These are phyloP conservation scores for Phaffomyces antillensis DNA, from an alignment of 805 yeast genomes.

Conservation along the genomic window DNA sequence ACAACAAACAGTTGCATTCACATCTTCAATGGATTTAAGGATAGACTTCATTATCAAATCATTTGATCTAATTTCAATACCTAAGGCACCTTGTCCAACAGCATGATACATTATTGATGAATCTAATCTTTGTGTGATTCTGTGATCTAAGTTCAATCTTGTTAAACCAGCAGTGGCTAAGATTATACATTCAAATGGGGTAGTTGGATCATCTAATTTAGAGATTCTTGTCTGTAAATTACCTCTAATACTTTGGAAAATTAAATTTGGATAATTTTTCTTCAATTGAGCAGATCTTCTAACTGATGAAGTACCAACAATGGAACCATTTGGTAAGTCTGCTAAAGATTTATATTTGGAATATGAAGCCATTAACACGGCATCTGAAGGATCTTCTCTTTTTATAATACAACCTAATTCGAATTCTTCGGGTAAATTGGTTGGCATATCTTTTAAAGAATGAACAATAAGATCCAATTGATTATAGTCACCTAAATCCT, in stretches of 20 bases:
- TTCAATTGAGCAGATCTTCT: constrained; percentile 89
- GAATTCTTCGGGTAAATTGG: constrained; percentile 81
- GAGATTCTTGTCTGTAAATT: constrained; percentile 69
- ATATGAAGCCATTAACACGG: constrained; percentile 64
- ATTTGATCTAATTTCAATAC: constrained; percentile 75
- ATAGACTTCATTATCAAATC: constrained; percentile 55
- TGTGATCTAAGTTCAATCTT: constrained; percentile 60
- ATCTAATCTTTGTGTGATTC: constrained; percentile 69
- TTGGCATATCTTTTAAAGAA: constrained; percentile 90
- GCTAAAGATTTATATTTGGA: constrained; percentile 55
- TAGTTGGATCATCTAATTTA: constrained; percentile 69
- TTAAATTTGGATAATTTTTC: constrained; percentile 67
- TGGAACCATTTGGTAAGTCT: constrained; percentile 78
- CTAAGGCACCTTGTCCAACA: constrained; percentile 98
- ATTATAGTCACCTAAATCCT: constrained; percentile 53
- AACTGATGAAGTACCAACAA: constrained; percentile 92
- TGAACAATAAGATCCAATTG: constrained; percentile 87
- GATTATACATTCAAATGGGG: constrained; percentile 65
- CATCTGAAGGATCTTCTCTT: constrained; percentile 93
- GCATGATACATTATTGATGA: constrained; percentile 87
- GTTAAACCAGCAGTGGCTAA: constrained; percentile 90
- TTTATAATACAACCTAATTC: constrained; percentile 80
- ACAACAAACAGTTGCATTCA: constrained; percentile 65
- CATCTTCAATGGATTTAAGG: constrained; percentile 58
- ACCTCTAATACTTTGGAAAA: constrained; percentile 84